Percentiles rank a stretch among this genome's conserved stretches.
Evolutionary conservation across 2,329 filamentous ascomycete species (phyloP).

Genomic region (Epichloe aotearoae): DNA sequence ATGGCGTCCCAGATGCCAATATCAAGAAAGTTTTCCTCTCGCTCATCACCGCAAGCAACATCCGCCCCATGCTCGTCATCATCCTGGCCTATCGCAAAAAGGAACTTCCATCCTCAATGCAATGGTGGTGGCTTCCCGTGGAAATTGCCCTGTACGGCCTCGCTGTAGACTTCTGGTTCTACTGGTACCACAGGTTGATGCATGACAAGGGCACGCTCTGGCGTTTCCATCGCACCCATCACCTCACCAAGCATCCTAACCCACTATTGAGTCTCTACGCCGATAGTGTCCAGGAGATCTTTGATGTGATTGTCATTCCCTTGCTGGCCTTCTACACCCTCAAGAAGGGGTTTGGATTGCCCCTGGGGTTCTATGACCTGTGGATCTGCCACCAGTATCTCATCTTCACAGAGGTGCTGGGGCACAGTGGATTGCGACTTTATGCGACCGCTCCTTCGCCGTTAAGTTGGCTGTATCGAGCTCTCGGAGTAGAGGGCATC

Average conservation of each 20-base stretch:
- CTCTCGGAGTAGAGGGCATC: constrained; percentile 21
- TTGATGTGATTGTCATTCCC: constrained; percentile 28
- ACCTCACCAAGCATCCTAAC: constrained; percentile 19
- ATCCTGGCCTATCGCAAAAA: constrained; percentile 14
- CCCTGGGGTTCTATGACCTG: constrained; percentile 33
- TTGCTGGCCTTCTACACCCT: constrained; percentile 24
- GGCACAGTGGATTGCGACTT: constrained; percentile 26
- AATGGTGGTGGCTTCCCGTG: constrained; percentile 16
- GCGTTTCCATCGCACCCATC: constrained; percentile 28
- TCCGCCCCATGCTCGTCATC: constrained; percentile 12
- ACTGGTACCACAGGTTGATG: constrained; percentile 18
- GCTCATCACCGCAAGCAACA: constrained; percentile 3
- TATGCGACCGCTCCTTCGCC: constrained; percentile 21
- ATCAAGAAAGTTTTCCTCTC: constrained; percentile 13
- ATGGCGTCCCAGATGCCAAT: constrained; percentile 20
- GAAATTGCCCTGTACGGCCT: constrained; percentile 10
- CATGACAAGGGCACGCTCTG: constrained; percentile 25
- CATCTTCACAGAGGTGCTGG: constrained; percentile 24
- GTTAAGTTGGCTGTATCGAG: constrained; percentile 19
- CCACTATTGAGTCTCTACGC: constrained; percentile 24
- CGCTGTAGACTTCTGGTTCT: constrained; percentile 5
- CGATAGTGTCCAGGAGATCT: constrained; percentile 27
- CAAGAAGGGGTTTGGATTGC: constrained; percentile 20
- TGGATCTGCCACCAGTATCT: constrained; percentile 32
- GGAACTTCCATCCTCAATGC: constrained; percentile 6